Percentiles rank a stretch among this genome's conserved stretches.
These are phyloP conservation scores for Penicillium ochrochloron DNA, from an alignment of 495 filamentous ascomycete genomes.

Conservation along the genomic window DNA sequence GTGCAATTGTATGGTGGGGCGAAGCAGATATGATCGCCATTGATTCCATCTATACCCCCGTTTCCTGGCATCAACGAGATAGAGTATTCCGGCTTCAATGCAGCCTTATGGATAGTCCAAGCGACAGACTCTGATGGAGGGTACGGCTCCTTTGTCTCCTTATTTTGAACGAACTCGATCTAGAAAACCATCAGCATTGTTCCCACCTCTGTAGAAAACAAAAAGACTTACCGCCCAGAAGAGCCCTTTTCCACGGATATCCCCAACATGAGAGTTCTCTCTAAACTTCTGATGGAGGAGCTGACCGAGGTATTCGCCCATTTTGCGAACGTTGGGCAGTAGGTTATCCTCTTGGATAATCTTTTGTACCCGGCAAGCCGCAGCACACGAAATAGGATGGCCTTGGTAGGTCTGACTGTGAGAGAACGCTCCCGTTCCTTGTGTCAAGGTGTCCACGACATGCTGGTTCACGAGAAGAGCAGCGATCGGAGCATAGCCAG, in stretches of 20 bases:
- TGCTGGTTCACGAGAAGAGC: conserved; percentile 57
- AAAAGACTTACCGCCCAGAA: conserved; percentile 54
- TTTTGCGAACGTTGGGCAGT: conserved; percentile 47
- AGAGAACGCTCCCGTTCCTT: conserved; percentile 52
- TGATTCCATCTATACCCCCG: conserved; percentile 66
- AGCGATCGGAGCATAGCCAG: conserved; percentile 62
- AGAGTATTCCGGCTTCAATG: conserved; percentile 53
- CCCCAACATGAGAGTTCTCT: conserved; percentile 49
- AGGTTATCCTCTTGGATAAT: conserved; percentile 50
- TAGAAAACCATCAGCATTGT: conserved; percentile 24
- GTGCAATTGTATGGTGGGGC: conserved; percentile 73
- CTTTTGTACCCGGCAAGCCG: conserved; percentile 51
- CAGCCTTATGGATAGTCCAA: conserved; percentile 55
- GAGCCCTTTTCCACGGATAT: conserved; percentile 57
- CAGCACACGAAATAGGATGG: conserved; percentile 55
- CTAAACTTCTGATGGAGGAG: conserved; percentile 43
- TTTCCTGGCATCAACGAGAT: conserved; percentile 72
- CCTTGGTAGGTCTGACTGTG: conserved; percentile 61
- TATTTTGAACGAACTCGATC: conserved; percentile 62
- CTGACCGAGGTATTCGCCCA: conserved; percentile 48
- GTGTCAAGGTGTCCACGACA: conserved; percentile 53
- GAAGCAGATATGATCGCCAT: conserved; percentile 74
- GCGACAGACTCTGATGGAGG: conserved; percentile 37
- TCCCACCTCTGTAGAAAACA: neutral
- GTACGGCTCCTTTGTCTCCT: conserved; percentile 56